These are phyloP conservation scores for Aureobasidium sp. DNA, from an alignment of 2,329 filamentous ascomycete species.

Conservation along the genomic window DNA sequence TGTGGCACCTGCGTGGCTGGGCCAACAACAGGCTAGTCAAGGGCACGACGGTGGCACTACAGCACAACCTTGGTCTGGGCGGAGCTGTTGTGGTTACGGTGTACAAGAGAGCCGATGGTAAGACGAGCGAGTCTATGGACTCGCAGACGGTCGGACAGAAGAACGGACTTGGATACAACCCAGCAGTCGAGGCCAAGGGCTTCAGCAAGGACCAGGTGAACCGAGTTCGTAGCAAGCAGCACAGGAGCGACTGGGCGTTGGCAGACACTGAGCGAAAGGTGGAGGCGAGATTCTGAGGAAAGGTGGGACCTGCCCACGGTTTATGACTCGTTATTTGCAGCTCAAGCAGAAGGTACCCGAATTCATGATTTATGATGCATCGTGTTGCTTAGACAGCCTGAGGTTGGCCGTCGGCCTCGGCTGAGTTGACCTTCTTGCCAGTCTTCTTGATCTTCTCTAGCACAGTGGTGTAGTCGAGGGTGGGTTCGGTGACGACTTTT, in stretches of 20 bases:
- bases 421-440: constrained; percentile 80
- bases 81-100: constrained; percentile 87
- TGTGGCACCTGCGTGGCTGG: constrained; percentile 94
- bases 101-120: constrained; percentile 75
- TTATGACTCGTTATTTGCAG: neutral
- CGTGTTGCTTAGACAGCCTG: constrained; percentile 22
- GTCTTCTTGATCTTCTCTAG: constrained; percentile 89
- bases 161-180: constrained; percentile 79
- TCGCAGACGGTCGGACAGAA: constrained; percentile 56
- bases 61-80: constrained; percentile 89
- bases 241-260: constrained; percentile 62
- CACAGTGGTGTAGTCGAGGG: constrained; percentile 69
- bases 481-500: constrained; percentile 61
- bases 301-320: constrained; percentile 2
- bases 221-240: constrained; percentile 60
- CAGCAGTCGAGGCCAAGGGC: constrained; percentile 78
- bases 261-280: constrained; percentile 68
- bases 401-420: constrained; percentile 57
- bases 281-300: constrained; percentile 53
- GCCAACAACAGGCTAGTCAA: constrained; percentile 75
- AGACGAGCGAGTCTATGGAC: constrained; percentile 51
- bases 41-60: constrained; percentile 64
- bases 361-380: neutral
- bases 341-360: neutral
- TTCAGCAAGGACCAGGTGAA: constrained; percentile 72